Conservation (phyloP, 371 early-diverging fungal genomes). For the Gilbertella persicaria region DNA sequence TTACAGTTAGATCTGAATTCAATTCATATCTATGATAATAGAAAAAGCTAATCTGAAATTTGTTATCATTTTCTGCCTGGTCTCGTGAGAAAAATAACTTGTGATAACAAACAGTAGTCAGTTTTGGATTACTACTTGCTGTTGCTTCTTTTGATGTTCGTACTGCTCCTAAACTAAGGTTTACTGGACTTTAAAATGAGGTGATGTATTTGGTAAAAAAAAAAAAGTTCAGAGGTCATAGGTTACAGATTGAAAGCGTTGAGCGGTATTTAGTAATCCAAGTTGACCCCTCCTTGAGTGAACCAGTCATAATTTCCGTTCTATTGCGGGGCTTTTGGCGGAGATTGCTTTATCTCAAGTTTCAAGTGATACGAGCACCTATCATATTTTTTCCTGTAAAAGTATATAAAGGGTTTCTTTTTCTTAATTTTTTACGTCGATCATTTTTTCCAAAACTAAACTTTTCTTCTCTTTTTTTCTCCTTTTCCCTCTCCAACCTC, state of each 20-base stretch:
- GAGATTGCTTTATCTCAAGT: slow-evolving; percentile 2
- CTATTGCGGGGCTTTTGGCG: slow-evolving; percentile 4
- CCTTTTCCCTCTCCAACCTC: not conserved
- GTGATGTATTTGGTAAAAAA: slow-evolving; percentile 4
- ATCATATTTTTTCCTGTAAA: slow-evolving; percentile 4
- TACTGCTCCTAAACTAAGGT: not conserved
- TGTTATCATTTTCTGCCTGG: not conserved
- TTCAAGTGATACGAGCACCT: slow-evolving; percentile 6
- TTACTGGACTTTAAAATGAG: not conserved
- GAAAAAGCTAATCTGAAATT: slow-evolving; percentile 1
- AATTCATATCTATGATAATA: not conserved
- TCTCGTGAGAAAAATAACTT: not conserved
- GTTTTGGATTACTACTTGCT: not conserved
- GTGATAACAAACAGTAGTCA: not conserved
- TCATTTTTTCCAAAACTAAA: not conserved
- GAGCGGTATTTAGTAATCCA: slow-evolving; percentile 15
- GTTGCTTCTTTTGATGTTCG: not conserved
- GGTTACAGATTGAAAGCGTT: slow-evolving; percentile 1
- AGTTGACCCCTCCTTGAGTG: slow-evolving; percentile 1
- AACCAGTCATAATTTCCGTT: slow-evolving; percentile 4
- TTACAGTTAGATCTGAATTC: not conserved
- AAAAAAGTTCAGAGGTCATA: slow-evolving; percentile 2
- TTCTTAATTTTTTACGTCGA: slow-evolving; percentile 8
- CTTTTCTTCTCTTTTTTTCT: not conserved
- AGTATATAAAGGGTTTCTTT: not conserved